These are phyloP conservation scores for Trifolium dubium DNA, from an alignment of 306 rosid species.

Conservation along the genomic window DNA sequence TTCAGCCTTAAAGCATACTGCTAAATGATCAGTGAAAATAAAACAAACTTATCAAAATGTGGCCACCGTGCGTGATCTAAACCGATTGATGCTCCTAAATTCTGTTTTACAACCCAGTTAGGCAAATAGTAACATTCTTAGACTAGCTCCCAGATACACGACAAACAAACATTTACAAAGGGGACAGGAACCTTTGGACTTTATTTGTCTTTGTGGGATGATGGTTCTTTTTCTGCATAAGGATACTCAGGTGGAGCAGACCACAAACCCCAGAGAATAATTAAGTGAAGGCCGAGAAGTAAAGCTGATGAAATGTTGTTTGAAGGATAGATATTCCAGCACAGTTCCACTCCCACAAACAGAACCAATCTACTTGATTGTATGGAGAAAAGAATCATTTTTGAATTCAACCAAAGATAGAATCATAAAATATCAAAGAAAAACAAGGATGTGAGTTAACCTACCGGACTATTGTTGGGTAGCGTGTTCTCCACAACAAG, in stretches of 20 bases:
- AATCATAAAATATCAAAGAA: background rate
- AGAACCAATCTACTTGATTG: conserved; percentile 60
- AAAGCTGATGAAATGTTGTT: conserved; percentile 60
- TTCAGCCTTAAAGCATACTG: background rate
- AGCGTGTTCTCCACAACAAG: conserved; percentile 78
- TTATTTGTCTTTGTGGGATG: conserved; percentile 50
- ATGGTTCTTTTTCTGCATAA: conserved; percentile 50
- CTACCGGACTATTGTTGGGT: conserved; percentile 71
- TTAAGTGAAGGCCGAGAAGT: conserved; percentile 70
- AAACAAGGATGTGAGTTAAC: conserved; percentile 16
- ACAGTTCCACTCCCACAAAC: conserved; percentile 80
- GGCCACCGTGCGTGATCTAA: background rate
- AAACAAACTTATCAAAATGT: conserved; percentile 5
- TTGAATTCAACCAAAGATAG: conserved; percentile 1
- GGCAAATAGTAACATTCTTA: conserved; percentile 19
- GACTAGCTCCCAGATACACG: conserved; percentile 23
- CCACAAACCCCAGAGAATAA: conserved; percentile 84
- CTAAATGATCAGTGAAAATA: conserved; percentile 1
- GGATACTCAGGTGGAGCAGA: conserved; percentile 72
- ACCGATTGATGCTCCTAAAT: conserved; percentile 10
- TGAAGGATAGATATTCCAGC: conserved; percentile 95
- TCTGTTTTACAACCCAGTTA: conserved; percentile 30
- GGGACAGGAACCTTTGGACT: conserved; percentile 28
- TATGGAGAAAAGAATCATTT: conserved; percentile 27
- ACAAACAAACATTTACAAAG: conserved; percentile 43